phyloP scores from a whole-genome alignment of 352 stramenopile genomes.

The Phytophthora sojae region DNA sequence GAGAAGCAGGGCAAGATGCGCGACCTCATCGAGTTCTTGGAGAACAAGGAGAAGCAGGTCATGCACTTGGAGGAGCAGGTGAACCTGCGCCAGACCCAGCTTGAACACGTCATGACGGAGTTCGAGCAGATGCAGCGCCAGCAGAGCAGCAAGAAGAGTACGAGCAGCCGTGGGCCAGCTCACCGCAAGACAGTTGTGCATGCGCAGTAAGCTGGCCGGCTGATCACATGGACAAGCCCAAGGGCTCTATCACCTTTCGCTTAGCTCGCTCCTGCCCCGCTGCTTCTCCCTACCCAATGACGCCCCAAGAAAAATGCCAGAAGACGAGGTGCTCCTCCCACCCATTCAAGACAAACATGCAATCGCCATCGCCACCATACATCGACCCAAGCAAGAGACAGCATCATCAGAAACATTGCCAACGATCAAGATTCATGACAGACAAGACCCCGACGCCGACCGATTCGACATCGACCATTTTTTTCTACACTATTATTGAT shows the following conservation, averaged over 20 bases:
- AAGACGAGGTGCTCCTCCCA: slow-evolving; percentile 33
- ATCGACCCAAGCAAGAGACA: slow-evolving; percentile 1
- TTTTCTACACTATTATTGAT: slow-evolving; percentile 45
- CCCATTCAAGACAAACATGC: slow-evolving; percentile 33
- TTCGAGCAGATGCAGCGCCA: slow-evolving; percentile 39
- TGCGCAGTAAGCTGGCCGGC: slow-evolving; percentile 18
- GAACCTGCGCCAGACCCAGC: slow-evolving; percentile 55
- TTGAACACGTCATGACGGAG: slow-evolving; percentile 56
- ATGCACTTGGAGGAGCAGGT: slow-evolving; percentile 69
- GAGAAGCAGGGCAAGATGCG: slow-evolving; percentile 68
- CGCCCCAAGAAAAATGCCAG: slow-evolving; percentile 40
- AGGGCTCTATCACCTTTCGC: background rate
- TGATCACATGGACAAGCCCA: slow-evolving; percentile 10
- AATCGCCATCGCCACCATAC: slow-evolving; percentile 11
- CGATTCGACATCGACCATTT: slow-evolving; percentile 23
- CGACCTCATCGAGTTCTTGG: slow-evolving; percentile 62
- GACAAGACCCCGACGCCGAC: slow-evolving; percentile 4
- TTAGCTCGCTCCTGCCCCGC: slow-evolving; percentile 4
- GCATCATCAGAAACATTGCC: slow-evolving; percentile 28
- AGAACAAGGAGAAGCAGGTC: slow-evolving; percentile 75
- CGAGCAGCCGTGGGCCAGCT: slow-evolving; percentile 9
- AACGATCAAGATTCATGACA: slow-evolving; percentile 23
- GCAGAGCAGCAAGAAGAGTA: slow-evolving; percentile 29
- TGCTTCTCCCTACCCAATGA: slow-evolving; percentile 28
- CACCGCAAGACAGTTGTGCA: slow-evolving; percentile 23